Percentiles rank a stretch among this genome's conserved stretches.
Evolutionary conservation across 306 rosid species (phyloP).

Genomic region (Chamaecrista fasciculata): DNA sequence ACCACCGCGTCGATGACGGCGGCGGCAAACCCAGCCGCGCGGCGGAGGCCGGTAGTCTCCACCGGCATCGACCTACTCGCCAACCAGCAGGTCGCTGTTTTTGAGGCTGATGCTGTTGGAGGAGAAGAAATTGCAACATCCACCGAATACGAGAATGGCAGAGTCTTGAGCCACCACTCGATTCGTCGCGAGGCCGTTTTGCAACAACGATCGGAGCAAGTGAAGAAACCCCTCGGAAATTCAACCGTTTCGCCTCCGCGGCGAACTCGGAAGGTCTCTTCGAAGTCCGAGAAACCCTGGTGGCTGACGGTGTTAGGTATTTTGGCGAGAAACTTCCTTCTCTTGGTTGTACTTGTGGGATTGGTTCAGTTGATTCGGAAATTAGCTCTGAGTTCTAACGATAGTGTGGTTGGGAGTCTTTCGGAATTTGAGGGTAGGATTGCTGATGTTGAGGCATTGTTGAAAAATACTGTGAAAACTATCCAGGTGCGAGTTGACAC

Average conservation of each 20-base stretch:
- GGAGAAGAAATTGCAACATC: constrained; percentile 23
- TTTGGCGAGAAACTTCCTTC: constrained; percentile 48
- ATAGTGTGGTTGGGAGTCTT: constrained; percentile 28
- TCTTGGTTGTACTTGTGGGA: constrained; percentile 46
- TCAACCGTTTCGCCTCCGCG: constrained; percentile 38
- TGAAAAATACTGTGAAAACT: constrained; percentile 60
- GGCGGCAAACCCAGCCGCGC: constrained; percentile 77
- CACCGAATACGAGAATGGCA: constrained; percentile 28
- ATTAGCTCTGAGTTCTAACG: constrained; percentile 39
- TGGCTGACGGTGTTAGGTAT: constrained; percentile 60
- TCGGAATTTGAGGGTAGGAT: constrained; percentile 67
- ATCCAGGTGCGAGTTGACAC: constrained; percentile 74
- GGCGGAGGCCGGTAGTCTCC: constrained; percentile 62
- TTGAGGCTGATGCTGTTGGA: constrained; percentile 29
- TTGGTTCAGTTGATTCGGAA: constrained; percentile 52
- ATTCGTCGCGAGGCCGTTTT: constrained; percentile 53
- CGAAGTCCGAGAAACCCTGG: constrained; percentile 45
- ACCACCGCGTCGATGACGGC: constrained; percentile 88
- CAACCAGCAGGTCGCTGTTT: constrained; percentile 46
- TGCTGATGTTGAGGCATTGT: constrained; percentile 55
- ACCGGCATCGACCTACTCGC: constrained; percentile 60
- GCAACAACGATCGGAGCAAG: constrained; percentile 47
- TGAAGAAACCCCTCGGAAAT: constrained; percentile 40
- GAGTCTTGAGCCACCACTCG: constrained; percentile 76
- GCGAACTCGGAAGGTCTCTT: constrained; percentile 33